These are phyloP conservation scores for Macadamia integrifolia DNA, from an alignment of 164 flowering plant genomes.

Conservation along the genomic window DNA sequence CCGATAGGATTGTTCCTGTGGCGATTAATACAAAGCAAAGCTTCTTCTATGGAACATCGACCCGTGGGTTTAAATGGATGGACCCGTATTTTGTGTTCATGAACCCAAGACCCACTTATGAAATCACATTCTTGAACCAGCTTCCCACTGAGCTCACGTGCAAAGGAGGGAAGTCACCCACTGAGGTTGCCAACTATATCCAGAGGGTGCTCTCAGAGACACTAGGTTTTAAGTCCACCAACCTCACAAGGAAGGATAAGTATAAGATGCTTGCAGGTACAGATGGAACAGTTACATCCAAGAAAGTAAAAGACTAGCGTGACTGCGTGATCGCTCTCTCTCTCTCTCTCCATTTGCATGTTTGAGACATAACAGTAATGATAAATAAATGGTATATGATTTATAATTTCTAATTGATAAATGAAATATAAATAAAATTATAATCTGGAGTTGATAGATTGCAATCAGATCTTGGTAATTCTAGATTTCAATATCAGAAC, in stretches of 20 bases:
- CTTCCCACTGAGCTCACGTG: slow-evolving; percentile 63
- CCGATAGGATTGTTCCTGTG: slow-evolving; percentile 79
- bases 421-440: too few relatives aligned
- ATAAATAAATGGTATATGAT: too few relatives aligned
- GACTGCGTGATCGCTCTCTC: too few relatives aligned
- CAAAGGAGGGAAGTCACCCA: slow-evolving; percentile 38
- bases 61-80: slow-evolving; percentile 53
- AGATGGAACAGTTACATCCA: slow-evolving; percentile 19
- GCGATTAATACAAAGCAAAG: slow-evolving; percentile 68
- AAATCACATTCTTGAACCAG: slow-evolving; percentile 67
- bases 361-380: too few relatives aligned
- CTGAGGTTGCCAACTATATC: slow-evolving; percentile 58
- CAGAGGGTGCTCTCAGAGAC: slow-evolving; percentile 40
- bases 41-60: slow-evolving; percentile 63
- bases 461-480: too few relatives aligned
- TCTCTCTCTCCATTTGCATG: too few relatives aligned
- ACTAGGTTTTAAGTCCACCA: slow-evolving; percentile 50
- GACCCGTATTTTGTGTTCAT: slow-evolving; percentile 81
- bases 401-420: too few relatives aligned
- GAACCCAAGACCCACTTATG: slow-evolving; percentile 76
- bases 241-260: slow-evolving; percentile 57
- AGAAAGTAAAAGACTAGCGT: slow-evolving; percentile 8
- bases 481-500: too few relatives aligned
- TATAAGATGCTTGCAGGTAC: slow-evolving; percentile 43
- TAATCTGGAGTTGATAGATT: too few relatives aligned